Evolutionary conservation across 2,329 filamentous ascomycete species (phyloP).

Genomic region (Plectosphaerella plurivora): DNA sequence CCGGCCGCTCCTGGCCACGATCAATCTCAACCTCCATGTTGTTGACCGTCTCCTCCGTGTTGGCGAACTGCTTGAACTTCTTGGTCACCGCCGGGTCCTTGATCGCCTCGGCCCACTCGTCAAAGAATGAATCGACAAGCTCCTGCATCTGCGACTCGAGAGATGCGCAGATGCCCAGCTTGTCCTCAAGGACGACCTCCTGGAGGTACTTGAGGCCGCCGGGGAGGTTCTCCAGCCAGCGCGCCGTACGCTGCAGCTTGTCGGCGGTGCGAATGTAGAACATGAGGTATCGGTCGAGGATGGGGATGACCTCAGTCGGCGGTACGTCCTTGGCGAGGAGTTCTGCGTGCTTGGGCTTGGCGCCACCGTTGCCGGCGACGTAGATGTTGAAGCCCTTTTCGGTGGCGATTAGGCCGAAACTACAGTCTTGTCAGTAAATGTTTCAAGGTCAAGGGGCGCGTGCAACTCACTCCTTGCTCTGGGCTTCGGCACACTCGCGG

Average conservation of each 20-base stretch:
- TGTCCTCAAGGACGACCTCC: slow-evolving; percentile 79
- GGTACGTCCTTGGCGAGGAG: slow-evolving; percentile 83
- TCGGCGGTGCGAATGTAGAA: slow-evolving; percentile 94
- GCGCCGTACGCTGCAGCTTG: slow-evolving; percentile 81
- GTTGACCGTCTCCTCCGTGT: slow-evolving; percentile 68
- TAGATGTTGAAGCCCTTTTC: slow-evolving; percentile 94
- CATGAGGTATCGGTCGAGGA: slow-evolving; percentile 84
- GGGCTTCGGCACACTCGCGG: slow-evolving; percentile 88
- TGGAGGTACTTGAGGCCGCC: slow-evolving; percentile 80
- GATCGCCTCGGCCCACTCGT: slow-evolving; percentile 86
- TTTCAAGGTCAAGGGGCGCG: neutral
- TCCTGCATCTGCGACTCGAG: slow-evolving; percentile 86
- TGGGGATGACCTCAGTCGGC: slow-evolving; percentile 74
- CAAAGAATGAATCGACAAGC: slow-evolving; percentile 79
- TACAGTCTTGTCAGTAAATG: slow-evolving; percentile 20
- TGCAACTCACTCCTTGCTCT: slow-evolving; percentile 73
- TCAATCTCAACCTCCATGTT: slow-evolving; percentile 68
- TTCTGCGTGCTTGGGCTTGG: slow-evolving; percentile 77
- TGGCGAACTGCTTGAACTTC: slow-evolving; percentile 78
- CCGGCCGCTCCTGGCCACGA: slow-evolving; percentile 68
- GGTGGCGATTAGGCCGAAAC: slow-evolving; percentile 85
- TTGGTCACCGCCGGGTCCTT: slow-evolving; percentile 61
- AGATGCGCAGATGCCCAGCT: slow-evolving; percentile 77
- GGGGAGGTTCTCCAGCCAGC: slow-evolving; percentile 81
- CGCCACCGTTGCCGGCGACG: slow-evolving; percentile 84